These are phyloP conservation scores for Apocynum venetum DNA, from an alignment of 257 asterid genomes.

Conservation along the genomic window DNA sequence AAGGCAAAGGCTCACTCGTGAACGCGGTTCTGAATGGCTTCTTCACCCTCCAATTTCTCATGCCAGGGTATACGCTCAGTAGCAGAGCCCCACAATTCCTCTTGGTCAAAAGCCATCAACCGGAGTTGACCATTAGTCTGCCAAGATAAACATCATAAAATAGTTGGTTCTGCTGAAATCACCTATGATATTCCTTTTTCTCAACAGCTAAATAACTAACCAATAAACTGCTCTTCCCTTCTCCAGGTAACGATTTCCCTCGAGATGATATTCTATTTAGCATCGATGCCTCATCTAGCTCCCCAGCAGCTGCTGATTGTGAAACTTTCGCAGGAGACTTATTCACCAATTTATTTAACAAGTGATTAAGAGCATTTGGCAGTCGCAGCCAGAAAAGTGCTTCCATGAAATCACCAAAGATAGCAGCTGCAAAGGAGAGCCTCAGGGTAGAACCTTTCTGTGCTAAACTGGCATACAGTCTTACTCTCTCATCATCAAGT, in stretches of 20 bases:
- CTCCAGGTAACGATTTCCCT: constrained; percentile 58
- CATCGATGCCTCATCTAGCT: constrained; percentile 88
- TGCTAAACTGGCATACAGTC: constrained; percentile 67
- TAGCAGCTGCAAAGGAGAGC: constrained; percentile 93
- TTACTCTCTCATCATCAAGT: constrained; percentile 77
- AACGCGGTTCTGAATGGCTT: constrained; percentile 89
- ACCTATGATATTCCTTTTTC: background rate
- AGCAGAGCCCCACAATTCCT: constrained; percentile 82
- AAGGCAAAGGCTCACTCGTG: constrained; percentile 73
- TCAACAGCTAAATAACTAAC: constrained; percentile 37
- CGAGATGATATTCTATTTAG: constrained; percentile 87
- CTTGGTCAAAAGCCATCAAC: constrained; percentile 86
- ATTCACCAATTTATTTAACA: constrained; percentile 64
- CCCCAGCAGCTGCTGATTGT: constrained; percentile 41
- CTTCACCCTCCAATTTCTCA: constrained; percentile 90
- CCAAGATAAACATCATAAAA: constrained; percentile 1
- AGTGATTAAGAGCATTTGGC: constrained; percentile 82
- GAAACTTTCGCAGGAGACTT: constrained; percentile 52
- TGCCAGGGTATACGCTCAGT: constrained; percentile 93
- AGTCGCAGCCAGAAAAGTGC: constrained; percentile 95
- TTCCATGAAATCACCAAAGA: constrained; percentile 90
- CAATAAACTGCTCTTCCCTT: constrained; percentile 47
- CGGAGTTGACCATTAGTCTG: constrained; percentile 82
- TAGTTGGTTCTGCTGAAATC: background rate
- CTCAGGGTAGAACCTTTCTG: constrained; percentile 58